These are phyloP conservation scores for Vickermania ingenoplastis DNA, from an alignment of 208 protist genomes.

Conservation along the genomic window DNA sequence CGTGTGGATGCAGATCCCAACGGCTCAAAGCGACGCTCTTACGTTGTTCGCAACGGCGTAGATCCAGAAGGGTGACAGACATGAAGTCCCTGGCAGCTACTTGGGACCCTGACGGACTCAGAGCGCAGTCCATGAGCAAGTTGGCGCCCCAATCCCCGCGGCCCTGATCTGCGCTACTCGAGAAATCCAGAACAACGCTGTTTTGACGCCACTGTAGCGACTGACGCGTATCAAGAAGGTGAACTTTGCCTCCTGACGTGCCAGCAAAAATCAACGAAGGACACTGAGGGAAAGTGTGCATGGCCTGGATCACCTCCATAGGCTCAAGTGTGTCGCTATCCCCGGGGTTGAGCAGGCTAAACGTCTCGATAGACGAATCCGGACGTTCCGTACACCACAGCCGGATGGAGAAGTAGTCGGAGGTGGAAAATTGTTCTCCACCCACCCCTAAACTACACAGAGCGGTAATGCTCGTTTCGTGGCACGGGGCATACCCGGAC, in stretches of 20 bases:
- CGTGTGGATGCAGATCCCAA: constrained; percentile 70
- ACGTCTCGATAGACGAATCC: constrained; percentile 75
- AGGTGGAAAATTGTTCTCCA: constrained; percentile 66
- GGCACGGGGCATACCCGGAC: constrained; percentile 57
- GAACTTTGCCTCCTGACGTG: constrained; percentile 63
- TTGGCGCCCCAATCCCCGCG: constrained; percentile 46
- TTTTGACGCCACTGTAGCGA: constrained; percentile 60
- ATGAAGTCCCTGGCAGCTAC: constrained; percentile 74
- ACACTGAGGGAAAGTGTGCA: constrained; percentile 63
- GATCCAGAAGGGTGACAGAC: constrained; percentile 75
- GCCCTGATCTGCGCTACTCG: constrained; percentile 22
- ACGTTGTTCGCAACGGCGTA: constrained; percentile 22
- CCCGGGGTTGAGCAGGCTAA: constrained; percentile 48
- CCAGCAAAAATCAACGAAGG: constrained; percentile 77
- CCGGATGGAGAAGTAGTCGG: constrained; percentile 73
- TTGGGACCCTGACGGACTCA: constrained; percentile 79
- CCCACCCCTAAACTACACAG: constrained; percentile 57
- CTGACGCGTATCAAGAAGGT: constrained; percentile 73
- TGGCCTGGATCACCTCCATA: constrained; percentile 24
- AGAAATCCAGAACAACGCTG: constrained; percentile 54
- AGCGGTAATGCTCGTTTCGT: constrained; percentile 85
- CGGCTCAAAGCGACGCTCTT: constrained; percentile 29
- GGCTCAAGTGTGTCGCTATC: constrained; percentile 38
- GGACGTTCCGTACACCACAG: constrained; percentile 85
- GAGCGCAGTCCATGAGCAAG: constrained; percentile 62